Conservation (phyloP, 768 basidiomycete genomes). For the Galerina marginata region DNA sequence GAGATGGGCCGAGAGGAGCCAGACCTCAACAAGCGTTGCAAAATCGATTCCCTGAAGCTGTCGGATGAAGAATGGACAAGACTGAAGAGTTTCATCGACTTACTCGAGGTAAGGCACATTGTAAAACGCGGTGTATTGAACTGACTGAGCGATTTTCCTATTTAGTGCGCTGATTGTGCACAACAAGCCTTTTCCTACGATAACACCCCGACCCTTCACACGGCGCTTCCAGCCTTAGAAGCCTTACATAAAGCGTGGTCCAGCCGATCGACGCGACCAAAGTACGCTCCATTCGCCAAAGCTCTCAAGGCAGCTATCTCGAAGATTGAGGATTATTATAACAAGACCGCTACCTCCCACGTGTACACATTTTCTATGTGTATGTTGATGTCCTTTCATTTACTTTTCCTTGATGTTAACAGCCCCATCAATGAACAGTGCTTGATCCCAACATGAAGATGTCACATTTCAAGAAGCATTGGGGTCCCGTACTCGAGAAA, state of each 20-base stretch:
- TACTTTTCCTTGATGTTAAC: background rate
- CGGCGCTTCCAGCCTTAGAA: constrained; percentile 39
- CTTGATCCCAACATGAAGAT: background rate
- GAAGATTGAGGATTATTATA: constrained; percentile 37
- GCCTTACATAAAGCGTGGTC: constrained; percentile 34
- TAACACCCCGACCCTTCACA: constrained; percentile 30
- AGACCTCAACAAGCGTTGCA: background rate
- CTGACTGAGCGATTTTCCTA: background rate
- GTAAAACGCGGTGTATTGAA: background rate
- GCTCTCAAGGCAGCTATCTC: constrained; percentile 29
- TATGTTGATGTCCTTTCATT: constrained; percentile 21
- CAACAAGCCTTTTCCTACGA: constrained; percentile 41
- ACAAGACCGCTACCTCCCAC: constrained; percentile 30
- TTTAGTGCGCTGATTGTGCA: constrained; percentile 34
- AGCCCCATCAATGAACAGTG: background rate
- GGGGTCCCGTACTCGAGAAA: too few species aligned
- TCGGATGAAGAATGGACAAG: constrained; percentile 7
- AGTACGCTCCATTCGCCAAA: constrained; percentile 24
- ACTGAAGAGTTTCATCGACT: constrained; percentile 9
- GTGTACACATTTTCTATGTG: constrained; percentile 37
- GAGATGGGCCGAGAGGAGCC: constrained; percentile 5
- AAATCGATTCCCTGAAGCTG: constrained; percentile 7
- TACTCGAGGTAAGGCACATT: constrained; percentile 7
- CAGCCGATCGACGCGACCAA: background rate
- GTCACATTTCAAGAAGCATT: too few species aligned